These are phyloP conservation scores for Calonectria crousiana DNA, from an alignment of 2,329 filamentous ascomycete species.

Conservation along the genomic window DNA sequence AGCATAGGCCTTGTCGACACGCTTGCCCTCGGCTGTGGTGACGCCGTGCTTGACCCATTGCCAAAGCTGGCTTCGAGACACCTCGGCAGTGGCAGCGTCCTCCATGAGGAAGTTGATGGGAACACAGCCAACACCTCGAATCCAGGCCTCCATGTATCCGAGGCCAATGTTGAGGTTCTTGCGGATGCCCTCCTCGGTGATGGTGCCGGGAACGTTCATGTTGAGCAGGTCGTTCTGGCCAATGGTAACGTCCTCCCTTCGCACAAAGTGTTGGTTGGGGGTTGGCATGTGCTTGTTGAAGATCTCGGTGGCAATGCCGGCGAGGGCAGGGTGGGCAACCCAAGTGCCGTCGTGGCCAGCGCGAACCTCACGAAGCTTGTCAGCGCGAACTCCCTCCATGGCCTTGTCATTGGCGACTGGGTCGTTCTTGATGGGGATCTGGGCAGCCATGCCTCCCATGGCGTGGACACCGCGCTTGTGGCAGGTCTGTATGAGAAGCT, in stretches of 20 bases:
- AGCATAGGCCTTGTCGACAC: conserved; percentile 91
- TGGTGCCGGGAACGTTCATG: conserved; percentile 94
- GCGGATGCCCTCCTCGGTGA: conserved; percentile 94
- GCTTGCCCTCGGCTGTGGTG: conserved; percentile 87
- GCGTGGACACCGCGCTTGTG: conserved; percentile 97
- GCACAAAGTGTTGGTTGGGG: conserved; percentile 93
- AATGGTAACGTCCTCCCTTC: conserved; percentile 89
- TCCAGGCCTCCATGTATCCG: conserved; percentile 98
- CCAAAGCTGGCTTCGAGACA: conserved; percentile 94
- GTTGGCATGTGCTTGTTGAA: conserved; percentile 99
- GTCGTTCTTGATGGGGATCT: conserved; percentile 98
- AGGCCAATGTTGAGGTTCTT: conserved; percentile 98
- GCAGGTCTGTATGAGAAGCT: conserved; percentile 97
- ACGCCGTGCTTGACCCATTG: conserved; percentile 87
- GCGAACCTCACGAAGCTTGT: conserved; percentile 95
- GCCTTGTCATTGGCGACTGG: conserved; percentile 90
- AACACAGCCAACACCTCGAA: conserved; percentile 93
- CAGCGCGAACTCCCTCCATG: conserved; percentile 91
- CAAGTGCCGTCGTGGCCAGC: conserved; percentile 97
- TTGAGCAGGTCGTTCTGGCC: conserved; percentile 92
- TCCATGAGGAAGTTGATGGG: conserved; percentile 99
- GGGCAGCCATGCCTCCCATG: conserved; percentile 98
- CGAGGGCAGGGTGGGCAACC: conserved; percentile 96
- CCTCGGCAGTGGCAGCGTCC: conserved; percentile 96
- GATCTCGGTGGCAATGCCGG: conserved; percentile 86